A percentile compares a stretch with the other conserved stretches of the same genome.
phyloP scores from a whole-genome alignment of 2,329 filamentous ascomycete genomes.

The Paraphoma chrysanthemicola region DNA sequence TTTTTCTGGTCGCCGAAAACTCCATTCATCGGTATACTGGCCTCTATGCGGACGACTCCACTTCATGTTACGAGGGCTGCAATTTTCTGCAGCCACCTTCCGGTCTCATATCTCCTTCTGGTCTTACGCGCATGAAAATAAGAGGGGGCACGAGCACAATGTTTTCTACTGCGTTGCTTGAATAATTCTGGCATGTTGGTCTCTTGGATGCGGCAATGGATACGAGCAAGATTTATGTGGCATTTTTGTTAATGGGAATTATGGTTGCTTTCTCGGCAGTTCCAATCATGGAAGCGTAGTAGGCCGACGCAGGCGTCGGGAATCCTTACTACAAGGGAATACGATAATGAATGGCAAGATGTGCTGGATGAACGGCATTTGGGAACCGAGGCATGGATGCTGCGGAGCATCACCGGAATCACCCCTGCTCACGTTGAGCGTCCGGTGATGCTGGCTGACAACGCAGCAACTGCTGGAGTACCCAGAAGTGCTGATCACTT shows the following conservation, averaged over 20 bases:
- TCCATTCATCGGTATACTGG: slow-evolving; percentile 9
- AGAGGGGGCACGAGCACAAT: slow-evolving; percentile 11
- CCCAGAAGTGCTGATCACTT: slow-evolving; percentile 11
- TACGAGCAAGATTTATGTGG: slow-evolving; percentile 14
- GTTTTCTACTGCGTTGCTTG: slow-evolving; percentile 3
- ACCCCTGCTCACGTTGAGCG: slow-evolving; percentile 13
- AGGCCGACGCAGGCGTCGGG: slow-evolving; percentile 43
- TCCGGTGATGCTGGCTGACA: slow-evolving; percentile 20
- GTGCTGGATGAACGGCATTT: slow-evolving; percentile 21
- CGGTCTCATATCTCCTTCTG: slow-evolving; percentile 18
- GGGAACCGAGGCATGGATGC: slow-evolving; percentile 21
- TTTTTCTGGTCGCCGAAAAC: background rate
- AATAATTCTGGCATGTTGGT: slow-evolving; percentile 6
- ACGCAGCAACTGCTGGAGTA: slow-evolving; percentile 12
- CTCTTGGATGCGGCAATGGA: slow-evolving; percentile 13
- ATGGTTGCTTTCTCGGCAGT: slow-evolving; percentile 35
- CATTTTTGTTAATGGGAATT: slow-evolving; percentile 18
- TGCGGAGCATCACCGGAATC: slow-evolving; percentile 26
- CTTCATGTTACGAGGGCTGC: slow-evolving; percentile 6
- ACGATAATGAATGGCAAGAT: slow-evolving; percentile 35
- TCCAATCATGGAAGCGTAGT: slow-evolving; percentile 28
- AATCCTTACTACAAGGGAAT: slow-evolving; percentile 17
- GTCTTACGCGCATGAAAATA: slow-evolving; percentile 21
- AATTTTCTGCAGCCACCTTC: slow-evolving; percentile 22
- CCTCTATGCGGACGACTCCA: slow-evolving; percentile 8